These are phyloP conservation scores for Alternaria dauci DNA, from an alignment of 2,329 filamentous ascomycete species.

Conservation along the genomic window DNA sequence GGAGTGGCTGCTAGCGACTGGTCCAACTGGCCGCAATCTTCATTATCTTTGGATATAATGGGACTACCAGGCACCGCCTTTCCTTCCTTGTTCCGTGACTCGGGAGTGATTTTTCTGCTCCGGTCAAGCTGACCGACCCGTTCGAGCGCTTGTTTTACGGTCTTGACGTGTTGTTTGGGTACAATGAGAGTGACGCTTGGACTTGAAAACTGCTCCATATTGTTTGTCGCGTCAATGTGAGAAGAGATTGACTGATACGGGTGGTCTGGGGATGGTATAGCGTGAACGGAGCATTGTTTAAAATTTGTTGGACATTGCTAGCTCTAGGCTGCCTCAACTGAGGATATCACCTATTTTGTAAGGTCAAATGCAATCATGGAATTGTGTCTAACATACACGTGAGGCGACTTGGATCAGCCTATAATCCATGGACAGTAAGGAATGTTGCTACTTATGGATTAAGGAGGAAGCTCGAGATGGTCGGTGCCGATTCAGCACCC, in stretches of 20 bases:
- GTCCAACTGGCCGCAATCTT: background rate
- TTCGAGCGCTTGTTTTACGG: constrained; percentile 52
- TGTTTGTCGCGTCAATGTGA: background rate
- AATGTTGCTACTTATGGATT: background rate
- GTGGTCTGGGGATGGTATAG: background rate
- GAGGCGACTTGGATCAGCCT: too few relatives aligned
- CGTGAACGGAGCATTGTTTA: background rate
- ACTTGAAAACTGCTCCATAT: background rate
- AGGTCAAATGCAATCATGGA: background rate
- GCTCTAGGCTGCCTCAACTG: constrained; percentile 2
- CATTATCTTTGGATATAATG: background rate
- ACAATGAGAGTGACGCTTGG: constrained; percentile 35
- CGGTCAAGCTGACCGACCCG: constrained; percentile 36
- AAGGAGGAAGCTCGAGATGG: background rate
- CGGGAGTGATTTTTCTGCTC: constrained; percentile 38
- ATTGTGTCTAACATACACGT: too few relatives aligned
- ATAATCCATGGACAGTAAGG: background rate
- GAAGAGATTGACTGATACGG: background rate
- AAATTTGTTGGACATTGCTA: constrained; percentile 2
- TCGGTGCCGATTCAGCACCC: constrained; percentile 21
- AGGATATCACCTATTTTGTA: background rate
- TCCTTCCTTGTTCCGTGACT: background rate
- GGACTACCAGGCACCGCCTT: fast-evolving
- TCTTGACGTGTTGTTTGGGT: constrained; percentile 48
- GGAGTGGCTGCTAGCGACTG: background rate